Evolutionary conservation across 495 filamentous ascomycete species (phyloP).

Genomic region (Immersiella caudata): DNA sequence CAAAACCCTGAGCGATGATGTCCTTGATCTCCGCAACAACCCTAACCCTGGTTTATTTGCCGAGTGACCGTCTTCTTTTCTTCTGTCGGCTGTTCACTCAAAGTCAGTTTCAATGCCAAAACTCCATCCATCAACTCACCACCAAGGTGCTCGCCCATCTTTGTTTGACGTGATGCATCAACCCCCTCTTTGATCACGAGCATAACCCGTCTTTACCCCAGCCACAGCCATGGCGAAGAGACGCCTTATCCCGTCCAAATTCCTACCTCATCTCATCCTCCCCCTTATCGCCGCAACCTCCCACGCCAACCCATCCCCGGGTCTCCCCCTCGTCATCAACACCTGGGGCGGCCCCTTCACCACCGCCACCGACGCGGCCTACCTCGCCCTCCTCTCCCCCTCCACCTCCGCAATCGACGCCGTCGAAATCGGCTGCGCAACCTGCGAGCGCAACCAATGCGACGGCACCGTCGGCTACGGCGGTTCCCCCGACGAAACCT

Average conservation of each 20-base stretch:
- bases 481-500: slow-evolving; percentile 51
- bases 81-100: neutral
- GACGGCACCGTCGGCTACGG: slow-evolving; percentile 53
- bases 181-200: no score
- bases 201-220: no score
- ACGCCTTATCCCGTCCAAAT: neutral
- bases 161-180: no score
- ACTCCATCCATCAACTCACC: neutral
- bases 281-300: slow-evolving; percentile 8
- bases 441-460: slow-evolving; percentile 50
- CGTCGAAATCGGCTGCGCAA: slow-evolving; percentile 46
- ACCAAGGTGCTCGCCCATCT: no score
- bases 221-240: neutral
- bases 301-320: slow-evolving; percentile 21
- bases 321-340: slow-evolving; percentile 50
- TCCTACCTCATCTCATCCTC: neutral
- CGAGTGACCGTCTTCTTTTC: neutral
- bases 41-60: no score
- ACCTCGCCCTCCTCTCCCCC: slow-evolving; percentile 38
- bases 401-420: slow-evolving; percentile 45
- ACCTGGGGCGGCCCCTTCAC: slow-evolving; percentile 52
- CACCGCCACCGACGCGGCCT: slow-evolving; percentile 53
- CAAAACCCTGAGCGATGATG: no score
- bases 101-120: neutral
- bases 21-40: no score